Base-by-base conservation (phyloP, 345 rosid genomes). In the Abelmoschus esculentus region DNA sequence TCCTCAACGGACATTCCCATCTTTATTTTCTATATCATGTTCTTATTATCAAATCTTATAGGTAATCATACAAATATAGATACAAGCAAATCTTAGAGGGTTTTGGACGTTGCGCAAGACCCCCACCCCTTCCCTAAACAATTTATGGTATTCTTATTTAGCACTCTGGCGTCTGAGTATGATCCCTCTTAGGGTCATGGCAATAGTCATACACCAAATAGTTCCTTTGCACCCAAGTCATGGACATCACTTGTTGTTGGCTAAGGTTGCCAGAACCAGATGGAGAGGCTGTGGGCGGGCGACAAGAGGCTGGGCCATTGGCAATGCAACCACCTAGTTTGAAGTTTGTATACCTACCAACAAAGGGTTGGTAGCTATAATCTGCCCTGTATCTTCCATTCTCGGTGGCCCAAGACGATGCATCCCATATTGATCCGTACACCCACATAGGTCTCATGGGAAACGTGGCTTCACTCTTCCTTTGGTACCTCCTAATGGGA, bases 361-460 rank as follows among this genome's bases (percentile, higher is more conserved):
- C 68, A 66, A 93, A 93, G 47, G 97, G 98, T 79, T 89, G 93
- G 84, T 86, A 87, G 12, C 28, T 70, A 53, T 93, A 93, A 55
- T 90, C 87, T 0, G 88, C 97, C 74, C 82, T 87, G 83, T 90
- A 87, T 55, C 72, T 90, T 32, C 98, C 98, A 14, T 86, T 74
- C 72, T 93, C 98, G 0, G 98, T 93, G 74, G 98, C 98, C 98
- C 97, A 93, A 2, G 91, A 80, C 0, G 98, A 93, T 29, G 96
- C 98, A 71, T 93, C 98, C 98, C 98, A 90, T 62, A 90, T 77
- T 19, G 98, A 90, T 2, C 98, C 98, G 32, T 89, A 89, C 3
- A 84, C 77, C 83, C 84, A 89, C 97, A 93, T 80, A 15, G 97
- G 97, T 63, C 98, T 81, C 10, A 58, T 59, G 0, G 98, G 98